Base-by-base conservation (phyloP, 2,329 filamentous ascomycete species). In the Claviceps paspali region DNA sequence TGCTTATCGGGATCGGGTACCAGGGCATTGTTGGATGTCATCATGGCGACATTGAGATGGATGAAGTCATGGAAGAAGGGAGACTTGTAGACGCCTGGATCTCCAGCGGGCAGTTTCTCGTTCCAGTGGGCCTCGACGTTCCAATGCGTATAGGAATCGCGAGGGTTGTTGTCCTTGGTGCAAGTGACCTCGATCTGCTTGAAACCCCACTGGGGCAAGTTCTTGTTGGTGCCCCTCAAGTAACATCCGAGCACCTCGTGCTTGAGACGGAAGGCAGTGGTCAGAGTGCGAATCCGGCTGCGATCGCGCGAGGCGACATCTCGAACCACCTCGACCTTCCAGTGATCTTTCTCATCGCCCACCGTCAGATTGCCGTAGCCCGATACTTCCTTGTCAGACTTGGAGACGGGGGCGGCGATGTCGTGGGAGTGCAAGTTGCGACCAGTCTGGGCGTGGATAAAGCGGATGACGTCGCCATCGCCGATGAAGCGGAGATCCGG, bases 101-200 rank as follows among this genome's bases (percentile, higher is more conserved):
- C 82, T 49, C 82, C 81, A 44, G 83, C 76, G 28, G 91, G 88
- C 19, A 96, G 73, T 65, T 80, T 91, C 11, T 95, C 87, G 57
- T 98, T 98, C 59, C 69, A 76, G 61, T 98, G 91, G 39, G 84
- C 80, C 65, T 98, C 91, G 24, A 98, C 80, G 62, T 98, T 98
- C 91, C 91, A 98, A 65, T 96, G 91, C 7, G 91, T 98, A 60
- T 93, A 96, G 29, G 86, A 75, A 57, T 98, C 91, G 38, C 79
- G 75, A 6, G 87, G 85, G 52, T 88, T 91, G 66, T 95, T 94
- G 49, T 81, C 75, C 67, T 93, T 95, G 47, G 80, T 78, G 61
- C 91, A 98, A 19, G 86, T 93, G 26, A 91, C 87, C 64, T 98
- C 91, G 47, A 98, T 96, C 63, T 98, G 91, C 67, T 96, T 95